Evolutionary conservation across 768 basidiomycete genomes (phyloP).

Genomic region (Myochromella boudieri): DNA sequence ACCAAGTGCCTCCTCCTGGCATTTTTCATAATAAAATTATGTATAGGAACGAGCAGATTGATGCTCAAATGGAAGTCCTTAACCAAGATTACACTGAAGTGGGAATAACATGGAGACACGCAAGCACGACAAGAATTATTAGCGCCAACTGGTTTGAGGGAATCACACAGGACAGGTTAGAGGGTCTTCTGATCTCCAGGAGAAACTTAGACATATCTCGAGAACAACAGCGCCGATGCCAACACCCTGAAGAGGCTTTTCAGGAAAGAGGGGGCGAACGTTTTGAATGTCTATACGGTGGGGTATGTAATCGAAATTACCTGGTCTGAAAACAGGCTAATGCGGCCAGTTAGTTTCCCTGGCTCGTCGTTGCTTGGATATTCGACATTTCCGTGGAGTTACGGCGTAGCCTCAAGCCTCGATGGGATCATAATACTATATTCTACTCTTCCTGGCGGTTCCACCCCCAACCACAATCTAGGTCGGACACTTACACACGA

Average conservation of each 20-base stretch:
- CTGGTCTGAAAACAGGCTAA: slow-evolving; percentile 3
- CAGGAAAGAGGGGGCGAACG: slow-evolving; percentile 32
- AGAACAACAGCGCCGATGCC: slow-evolving; percentile 26
- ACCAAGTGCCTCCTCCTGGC: background rate
- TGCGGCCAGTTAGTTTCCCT: slow-evolving; percentile 19
- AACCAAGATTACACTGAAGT: slow-evolving; percentile 37
- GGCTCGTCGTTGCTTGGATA: slow-evolving; percentile 41
- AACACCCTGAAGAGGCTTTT: slow-evolving; percentile 40
- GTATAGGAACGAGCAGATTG: slow-evolving; percentile 33
- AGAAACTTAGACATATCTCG: background rate
- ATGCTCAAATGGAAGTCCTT: slow-evolving; percentile 37
- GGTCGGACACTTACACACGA: slow-evolving; percentile 46
- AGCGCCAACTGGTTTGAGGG: slow-evolving; percentile 44
- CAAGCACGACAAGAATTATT: slow-evolving; percentile 34
- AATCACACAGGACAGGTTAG: slow-evolving; percentile 11
- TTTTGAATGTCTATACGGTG: slow-evolving; percentile 36
- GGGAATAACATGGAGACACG: slow-evolving; percentile 36
- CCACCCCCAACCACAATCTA: slow-evolving; percentile 36
- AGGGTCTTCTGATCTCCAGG: no score
- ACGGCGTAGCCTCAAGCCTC: slow-evolving; percentile 27
- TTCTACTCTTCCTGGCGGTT: slow-evolving; percentile 39
- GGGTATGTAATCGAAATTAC: slow-evolving; percentile 21
- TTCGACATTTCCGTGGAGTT: slow-evolving; percentile 42
- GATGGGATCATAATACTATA: slow-evolving; percentile 43
- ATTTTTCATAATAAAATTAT: no score